phyloP scores from a whole-genome alignment of 805 yeast species.

The Cyberlindnera subsufficiens region DNA sequence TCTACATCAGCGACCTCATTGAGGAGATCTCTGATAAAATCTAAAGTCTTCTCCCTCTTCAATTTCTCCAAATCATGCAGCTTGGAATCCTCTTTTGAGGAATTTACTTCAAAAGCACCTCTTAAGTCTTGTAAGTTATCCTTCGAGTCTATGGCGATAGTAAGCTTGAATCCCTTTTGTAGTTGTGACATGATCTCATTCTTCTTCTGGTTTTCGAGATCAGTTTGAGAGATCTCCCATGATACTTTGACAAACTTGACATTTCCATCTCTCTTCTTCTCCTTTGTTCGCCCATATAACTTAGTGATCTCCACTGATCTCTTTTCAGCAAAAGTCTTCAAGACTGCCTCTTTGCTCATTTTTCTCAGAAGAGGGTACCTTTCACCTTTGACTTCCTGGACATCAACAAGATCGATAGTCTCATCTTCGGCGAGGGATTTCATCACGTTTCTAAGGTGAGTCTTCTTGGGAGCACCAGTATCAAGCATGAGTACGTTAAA shows the following conservation, averaged over 20 bases:
- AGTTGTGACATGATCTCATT: conserved; percentile 42
- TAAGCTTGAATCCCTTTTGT: conserved; percentile 33
- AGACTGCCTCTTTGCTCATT: conserved; percentile 15
- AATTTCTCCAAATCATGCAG: conserved; percentile 28
- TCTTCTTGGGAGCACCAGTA: conserved; percentile 7
- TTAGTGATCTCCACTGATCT: conserved; percentile 15
- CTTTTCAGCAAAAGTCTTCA: conserved; percentile 25
- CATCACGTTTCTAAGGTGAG: conserved; percentile 9
- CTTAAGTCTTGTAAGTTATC: conserved; percentile 17
- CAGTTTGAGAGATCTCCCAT: conserved; percentile 52
- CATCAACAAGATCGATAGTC: conserved; percentile 16
- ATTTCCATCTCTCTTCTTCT: conserved; percentile 25
- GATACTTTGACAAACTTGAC: conserved; percentile 44
- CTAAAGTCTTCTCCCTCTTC: conserved; percentile 29
- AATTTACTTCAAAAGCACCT: conserved; percentile 14
- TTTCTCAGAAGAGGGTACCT: conserved; percentile 11
- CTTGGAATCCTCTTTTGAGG: conserved; percentile 6
- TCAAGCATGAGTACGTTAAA: conserved; percentile 12
- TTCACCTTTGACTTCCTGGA: conserved; percentile 6
- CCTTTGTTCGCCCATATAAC: conserved; percentile 22
- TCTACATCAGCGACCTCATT: conserved; percentile 22
- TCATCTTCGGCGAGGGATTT: conserved; percentile 8
- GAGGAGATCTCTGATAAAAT: conserved; percentile 23
- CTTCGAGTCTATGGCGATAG: conserved; percentile 35
- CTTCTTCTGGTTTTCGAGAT: conserved; percentile 45